Conservation (phyloP, 2,329 filamentous ascomycete species). For the Canariomyces notabilis region DNA sequence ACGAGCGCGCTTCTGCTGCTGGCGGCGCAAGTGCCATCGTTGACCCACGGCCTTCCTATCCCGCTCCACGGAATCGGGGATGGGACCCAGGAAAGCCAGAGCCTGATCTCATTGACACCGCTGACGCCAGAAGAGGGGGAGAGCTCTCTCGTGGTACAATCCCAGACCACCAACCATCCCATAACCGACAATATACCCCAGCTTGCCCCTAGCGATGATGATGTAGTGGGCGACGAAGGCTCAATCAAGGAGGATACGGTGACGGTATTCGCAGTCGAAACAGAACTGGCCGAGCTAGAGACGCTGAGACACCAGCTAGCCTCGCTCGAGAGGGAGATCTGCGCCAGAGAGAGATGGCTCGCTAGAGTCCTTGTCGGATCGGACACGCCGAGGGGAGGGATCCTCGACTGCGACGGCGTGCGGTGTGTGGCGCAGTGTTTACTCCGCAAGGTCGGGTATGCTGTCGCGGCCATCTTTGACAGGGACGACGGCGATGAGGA, state of each 20-base stretch:
- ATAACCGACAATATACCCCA: neutral
- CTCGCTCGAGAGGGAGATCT: constrained; percentile 6
- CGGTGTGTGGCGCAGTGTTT: neutral
- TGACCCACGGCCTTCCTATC: neutral
- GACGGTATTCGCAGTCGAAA: neutral
- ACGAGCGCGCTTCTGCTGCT: constrained; percentile 6
- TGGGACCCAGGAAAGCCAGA: too few species aligned
- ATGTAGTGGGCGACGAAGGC: neutral
- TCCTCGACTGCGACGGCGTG: constrained; percentile 1
- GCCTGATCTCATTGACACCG: neutral
- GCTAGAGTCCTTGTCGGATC: neutral
- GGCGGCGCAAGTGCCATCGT: neutral
- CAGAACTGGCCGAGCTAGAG: constrained; percentile 5
- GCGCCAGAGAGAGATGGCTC: constrained; percentile 1
- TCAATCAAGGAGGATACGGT: neutral
- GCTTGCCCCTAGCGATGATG: neutral
- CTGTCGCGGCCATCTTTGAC: neutral
- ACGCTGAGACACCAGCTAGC: constrained; percentile 2
- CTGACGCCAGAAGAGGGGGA: neutral
- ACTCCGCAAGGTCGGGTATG: constrained; percentile 5
- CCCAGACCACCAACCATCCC: neutral
- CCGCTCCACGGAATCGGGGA: neutral
- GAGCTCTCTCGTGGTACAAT: neutral
- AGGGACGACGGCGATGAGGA: neutral
- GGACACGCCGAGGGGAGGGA: neutral